Percentiles rank a stretch among this genome's conserved stretches.
phyloP scores from a whole-genome alignment of 352 stramenopile genomes.

The Pythium folliculosum region DNA sequence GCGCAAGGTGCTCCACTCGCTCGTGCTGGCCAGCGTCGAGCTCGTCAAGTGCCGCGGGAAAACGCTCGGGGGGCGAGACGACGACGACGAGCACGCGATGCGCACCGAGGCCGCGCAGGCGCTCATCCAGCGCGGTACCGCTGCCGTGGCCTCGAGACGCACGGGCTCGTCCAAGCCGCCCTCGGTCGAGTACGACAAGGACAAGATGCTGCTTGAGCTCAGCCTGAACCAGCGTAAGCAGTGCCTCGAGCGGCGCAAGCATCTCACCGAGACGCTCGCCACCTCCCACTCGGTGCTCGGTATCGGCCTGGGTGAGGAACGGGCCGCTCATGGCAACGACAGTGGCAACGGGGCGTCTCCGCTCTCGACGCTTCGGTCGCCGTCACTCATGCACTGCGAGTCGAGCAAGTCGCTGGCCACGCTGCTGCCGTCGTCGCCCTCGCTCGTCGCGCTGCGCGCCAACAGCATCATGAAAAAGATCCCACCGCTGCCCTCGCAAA shows the following conservation, averaged over 20 bases:
- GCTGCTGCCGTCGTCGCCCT: constrained; percentile 8
- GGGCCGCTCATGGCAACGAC: background rate
- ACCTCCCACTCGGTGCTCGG: constrained; percentile 65
- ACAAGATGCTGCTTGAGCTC: constrained; percentile 70
- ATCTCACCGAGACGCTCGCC: constrained; percentile 41
- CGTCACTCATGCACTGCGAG: constrained; percentile 25
- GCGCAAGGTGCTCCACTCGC: constrained; percentile 52
- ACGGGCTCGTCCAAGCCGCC: constrained; percentile 45
- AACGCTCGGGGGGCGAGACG: constrained; percentile 15
- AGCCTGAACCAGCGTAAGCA: constrained; percentile 67
- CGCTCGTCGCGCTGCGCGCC: constrained; percentile 6
- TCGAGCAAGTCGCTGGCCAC: constrained; percentile 2
- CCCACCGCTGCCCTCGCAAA: constrained; percentile 50
- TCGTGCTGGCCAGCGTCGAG: constrained; percentile 57
- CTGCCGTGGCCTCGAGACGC: constrained; percentile 20
- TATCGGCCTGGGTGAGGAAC: constrained; percentile 35
- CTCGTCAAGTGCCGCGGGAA: constrained; percentile 44
- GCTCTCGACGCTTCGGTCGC: background rate
- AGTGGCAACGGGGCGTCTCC: background rate
- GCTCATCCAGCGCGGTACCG: constrained; percentile 38
- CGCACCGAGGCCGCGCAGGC: constrained; percentile 32
- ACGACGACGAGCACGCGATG: constrained; percentile 34
- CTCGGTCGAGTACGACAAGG: constrained; percentile 58
- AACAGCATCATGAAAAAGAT: constrained; percentile 45
- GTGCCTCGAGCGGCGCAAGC: constrained; percentile 50